Evolutionary conservation across 352 stramenopile genomes (phyloP), one percentile per base, ranked within the genome.

Genomic region (Pythium oligandrum): DNA sequence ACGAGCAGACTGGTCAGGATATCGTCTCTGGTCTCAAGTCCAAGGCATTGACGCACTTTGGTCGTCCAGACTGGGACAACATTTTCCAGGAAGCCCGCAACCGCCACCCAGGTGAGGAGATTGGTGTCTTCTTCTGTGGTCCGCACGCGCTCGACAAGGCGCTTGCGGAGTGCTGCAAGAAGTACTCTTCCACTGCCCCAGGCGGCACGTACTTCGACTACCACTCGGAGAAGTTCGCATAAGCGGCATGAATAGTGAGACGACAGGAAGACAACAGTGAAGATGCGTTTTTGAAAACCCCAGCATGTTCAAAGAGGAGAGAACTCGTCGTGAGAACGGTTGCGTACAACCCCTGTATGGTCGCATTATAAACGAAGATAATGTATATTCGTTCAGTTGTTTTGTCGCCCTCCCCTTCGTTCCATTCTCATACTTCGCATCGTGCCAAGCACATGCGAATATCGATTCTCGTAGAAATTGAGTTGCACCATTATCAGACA

Each of bases 51-150:
- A 91, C 85, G 26, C 81, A 96, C 61, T 90, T 94, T 63, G 83
- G 84, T 11, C 78, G 86, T 34, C 86, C 85, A n/a, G 77, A 95
- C 55, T 96, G 86, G 86, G 71, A 90, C 50, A 65, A 85, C 36
- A 67, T 90, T 17, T 89, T 93, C 60, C 64, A 71, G 33, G 68
- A 83, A 32, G 77, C 71, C 7, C 63, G 61, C 34, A 49, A 47
- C 4, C 64, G 68, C 40, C 77, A 92, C 53, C 72, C 66, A 17
- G 65, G 74, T 17, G 73, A 90, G 40, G 78, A 92, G 53, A 85
- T 91, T 17, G 84, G 84, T n/a, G 82, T 96, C 9, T 96, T 96
- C 59, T 87, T 92, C 62, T 95, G 86, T 43, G 86, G 86, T 3
- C 82, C 84, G 26, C 79, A 90, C 49, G 69, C 64, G 3, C 73